Evolutionary conservation across 1,284 basidiomycete genomes (phyloP).

Genomic region (Cutaneotrichosporon sp.): DNA sequence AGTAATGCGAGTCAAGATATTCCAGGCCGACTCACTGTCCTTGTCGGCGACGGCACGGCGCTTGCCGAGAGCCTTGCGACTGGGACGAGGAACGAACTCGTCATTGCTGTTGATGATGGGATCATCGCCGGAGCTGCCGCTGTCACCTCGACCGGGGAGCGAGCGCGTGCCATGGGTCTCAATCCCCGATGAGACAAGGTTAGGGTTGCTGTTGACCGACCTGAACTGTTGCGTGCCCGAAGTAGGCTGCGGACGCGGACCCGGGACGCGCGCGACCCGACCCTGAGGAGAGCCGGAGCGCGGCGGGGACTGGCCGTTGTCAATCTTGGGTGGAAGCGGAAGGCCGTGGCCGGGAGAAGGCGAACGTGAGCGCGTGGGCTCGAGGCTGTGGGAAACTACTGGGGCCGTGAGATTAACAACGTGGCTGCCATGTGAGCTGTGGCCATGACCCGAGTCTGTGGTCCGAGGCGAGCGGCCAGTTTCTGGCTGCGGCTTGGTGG

Average conservation of each 20-base stretch:
- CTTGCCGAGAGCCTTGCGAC: constrained; percentile 51
- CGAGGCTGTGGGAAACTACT: neutral
- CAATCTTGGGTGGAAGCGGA: constrained; percentile 13
- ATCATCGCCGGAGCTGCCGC: constrained; percentile 11
- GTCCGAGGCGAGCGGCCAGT: constrained; percentile 3
- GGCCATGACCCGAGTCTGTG: constrained; percentile 5
- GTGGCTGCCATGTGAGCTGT: constrained; percentile 8
- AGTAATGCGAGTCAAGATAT: neutral
- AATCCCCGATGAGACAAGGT: constrained; percentile 8
- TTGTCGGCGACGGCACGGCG: constrained; percentile 39
- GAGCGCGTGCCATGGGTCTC: neutral
- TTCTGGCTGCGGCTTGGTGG: neutral
- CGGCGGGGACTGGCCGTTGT: constrained; percentile 22
- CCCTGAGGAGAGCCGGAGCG: constrained; percentile 38
- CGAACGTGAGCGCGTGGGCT: constrained; percentile 30
- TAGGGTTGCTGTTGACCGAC: constrained; percentile 16
- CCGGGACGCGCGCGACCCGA: constrained; percentile 21
- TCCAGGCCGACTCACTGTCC: constrained; percentile 38
- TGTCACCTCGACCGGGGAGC: constrained; percentile 3
- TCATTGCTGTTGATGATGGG: constrained; percentile 12
- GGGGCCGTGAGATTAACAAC: neutral
- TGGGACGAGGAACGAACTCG: constrained; percentile 37
- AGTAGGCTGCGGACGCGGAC: constrained; percentile 41
- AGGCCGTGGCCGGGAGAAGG: constrained; percentile 34
- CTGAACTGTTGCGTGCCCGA: constrained; percentile 29